Percentiles rank a stretch among this genome's conserved stretches.
These are phyloP conservation scores for Kurtzmaniella quercitrusa DNA, from an alignment of 1,139 yeast genomes.

Conservation along the genomic window DNA sequence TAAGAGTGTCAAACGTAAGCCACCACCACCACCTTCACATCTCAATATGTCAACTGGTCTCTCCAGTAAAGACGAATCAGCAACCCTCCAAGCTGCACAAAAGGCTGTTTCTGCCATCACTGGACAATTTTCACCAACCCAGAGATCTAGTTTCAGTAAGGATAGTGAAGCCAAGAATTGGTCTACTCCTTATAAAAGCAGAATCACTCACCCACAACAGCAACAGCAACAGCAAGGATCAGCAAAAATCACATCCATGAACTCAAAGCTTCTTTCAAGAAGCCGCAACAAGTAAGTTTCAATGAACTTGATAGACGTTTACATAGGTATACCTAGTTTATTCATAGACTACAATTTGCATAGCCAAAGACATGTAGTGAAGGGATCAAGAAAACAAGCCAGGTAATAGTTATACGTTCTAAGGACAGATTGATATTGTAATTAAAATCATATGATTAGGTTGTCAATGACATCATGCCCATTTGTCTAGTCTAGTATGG, in stretches of 20 bases:
- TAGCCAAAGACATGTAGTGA: too few species aligned
- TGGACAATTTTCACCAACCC: constrained; percentile 21
- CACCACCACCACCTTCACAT: constrained; percentile 30
- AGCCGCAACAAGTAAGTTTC: constrained; percentile 30
- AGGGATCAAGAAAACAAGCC: too few species aligned
- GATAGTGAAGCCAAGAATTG: constrained; percentile 17
- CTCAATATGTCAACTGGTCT: constrained; percentile 36
- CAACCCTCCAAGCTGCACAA: constrained; percentile 41
- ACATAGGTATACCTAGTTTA: neutral
- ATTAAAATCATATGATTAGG: too few species aligned
- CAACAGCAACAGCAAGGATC: neutral
- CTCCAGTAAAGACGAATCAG: constrained; percentile 20
- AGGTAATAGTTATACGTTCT: too few species aligned
- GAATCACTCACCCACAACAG: constrained; percentile 4
- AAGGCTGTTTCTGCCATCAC: constrained; percentile 38
- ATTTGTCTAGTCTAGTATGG: too few species aligned
- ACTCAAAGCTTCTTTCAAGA: constrained; percentile 42
- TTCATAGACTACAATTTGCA: neutral
- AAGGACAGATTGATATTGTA: too few species aligned
- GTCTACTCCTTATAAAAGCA: constrained; percentile 5
- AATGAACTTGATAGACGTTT: neutral
- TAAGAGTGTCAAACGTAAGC: constrained; percentile 25
- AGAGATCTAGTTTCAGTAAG: constrained; percentile 36
- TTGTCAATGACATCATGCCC: too few species aligned
- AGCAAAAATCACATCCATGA: constrained; percentile 31